Conservation (phyloP, 169 alveolate genomes). For the Eimeria necatrix region DNA sequence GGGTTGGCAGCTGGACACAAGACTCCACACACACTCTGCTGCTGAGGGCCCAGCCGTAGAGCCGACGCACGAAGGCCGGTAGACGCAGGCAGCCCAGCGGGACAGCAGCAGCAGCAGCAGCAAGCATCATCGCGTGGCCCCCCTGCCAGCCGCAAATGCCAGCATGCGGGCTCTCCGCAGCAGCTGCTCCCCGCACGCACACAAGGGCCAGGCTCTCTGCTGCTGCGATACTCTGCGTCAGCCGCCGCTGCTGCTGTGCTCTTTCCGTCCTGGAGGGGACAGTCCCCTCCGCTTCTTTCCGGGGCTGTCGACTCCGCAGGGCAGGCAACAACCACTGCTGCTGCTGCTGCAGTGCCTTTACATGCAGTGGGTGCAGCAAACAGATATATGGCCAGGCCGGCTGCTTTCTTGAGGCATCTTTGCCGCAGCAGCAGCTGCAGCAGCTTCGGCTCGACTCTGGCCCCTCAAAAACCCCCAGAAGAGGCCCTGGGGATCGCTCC, state of each 20-base stretch:
- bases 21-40: slow-evolving; percentile 35
- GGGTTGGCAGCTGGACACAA: slow-evolving; percentile 23
- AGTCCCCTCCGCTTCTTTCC: slow-evolving; percentile 19
- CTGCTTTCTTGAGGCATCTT: background rate
- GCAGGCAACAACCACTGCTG: slow-evolving; percentile 79
- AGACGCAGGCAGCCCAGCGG: slow-evolving; percentile 75
- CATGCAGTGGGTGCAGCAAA: slow-evolving; percentile 69
- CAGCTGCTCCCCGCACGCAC: slow-evolving; percentile 28
- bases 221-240: slow-evolving; percentile 26
- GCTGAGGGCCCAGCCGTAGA: slow-evolving; percentile 51
- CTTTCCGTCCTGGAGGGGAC: background rate
- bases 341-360: slow-evolving; percentile 68
- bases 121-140: slow-evolving; percentile 42
- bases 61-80: slow-evolving; percentile 64
- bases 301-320: background rate
- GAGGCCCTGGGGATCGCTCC: background rate
- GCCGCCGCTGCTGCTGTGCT: slow-evolving; percentile 12
- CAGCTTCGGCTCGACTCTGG: slow-evolving; percentile 28
- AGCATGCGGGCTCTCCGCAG: background rate
- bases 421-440: slow-evolving; percentile 60
- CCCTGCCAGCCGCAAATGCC: background rate
- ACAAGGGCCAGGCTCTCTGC: slow-evolving; percentile 64
- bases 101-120: slow-evolving; percentile 32
- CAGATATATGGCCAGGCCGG: slow-evolving; percentile 41
- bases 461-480: background rate